These are phyloP conservation scores for Suillus subluteus DNA, from an alignment of 768 basidiomycete genomes.

Conservation along the genomic window DNA sequence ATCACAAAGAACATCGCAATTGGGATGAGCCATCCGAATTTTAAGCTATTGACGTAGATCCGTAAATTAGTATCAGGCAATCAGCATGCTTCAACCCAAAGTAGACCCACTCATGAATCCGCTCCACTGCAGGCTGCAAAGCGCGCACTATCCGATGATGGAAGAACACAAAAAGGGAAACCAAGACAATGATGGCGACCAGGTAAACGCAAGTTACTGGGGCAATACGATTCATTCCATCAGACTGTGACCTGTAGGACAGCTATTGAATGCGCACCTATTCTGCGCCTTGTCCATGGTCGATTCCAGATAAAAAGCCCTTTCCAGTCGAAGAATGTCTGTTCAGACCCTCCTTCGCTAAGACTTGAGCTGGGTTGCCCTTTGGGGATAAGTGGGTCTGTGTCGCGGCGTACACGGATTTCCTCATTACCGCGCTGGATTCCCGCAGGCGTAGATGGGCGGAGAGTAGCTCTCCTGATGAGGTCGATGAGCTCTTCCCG, in stretches of 20 bases:
- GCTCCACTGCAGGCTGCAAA: slow-evolving; percentile 43
- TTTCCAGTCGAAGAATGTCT: neutral
- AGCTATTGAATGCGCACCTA: neutral
- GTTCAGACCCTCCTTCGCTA: neutral
- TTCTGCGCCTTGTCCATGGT: neutral
- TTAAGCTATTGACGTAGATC: slow-evolving; percentile 37
- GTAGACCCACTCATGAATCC: slow-evolving; percentile 36
- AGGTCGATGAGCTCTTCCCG: neutral
- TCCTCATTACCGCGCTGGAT: neutral
- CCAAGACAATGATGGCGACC: slow-evolving; percentile 48
- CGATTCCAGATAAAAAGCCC: neutral
- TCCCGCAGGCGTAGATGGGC: neutral
- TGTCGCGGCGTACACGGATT: neutral
- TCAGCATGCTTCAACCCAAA: slow-evolving; percentile 4
- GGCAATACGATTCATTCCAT: neutral
- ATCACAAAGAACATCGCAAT: slow-evolving; percentile 77
- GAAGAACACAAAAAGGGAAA: slow-evolving; percentile 56
- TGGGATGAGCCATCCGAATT: slow-evolving; percentile 69
- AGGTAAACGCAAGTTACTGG: slow-evolving; percentile 48
- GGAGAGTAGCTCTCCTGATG: neutral
- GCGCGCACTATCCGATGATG: slow-evolving; percentile 55
- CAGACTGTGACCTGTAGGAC: neutral
- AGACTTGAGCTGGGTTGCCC: neutral
- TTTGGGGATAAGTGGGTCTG: neutral
- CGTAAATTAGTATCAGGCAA: neutral